These are phyloP conservation scores for Sphagnum fallax DNA, from an alignment of 228 moss, liverwort and hornwort genomes.

Conservation along the genomic window DNA sequence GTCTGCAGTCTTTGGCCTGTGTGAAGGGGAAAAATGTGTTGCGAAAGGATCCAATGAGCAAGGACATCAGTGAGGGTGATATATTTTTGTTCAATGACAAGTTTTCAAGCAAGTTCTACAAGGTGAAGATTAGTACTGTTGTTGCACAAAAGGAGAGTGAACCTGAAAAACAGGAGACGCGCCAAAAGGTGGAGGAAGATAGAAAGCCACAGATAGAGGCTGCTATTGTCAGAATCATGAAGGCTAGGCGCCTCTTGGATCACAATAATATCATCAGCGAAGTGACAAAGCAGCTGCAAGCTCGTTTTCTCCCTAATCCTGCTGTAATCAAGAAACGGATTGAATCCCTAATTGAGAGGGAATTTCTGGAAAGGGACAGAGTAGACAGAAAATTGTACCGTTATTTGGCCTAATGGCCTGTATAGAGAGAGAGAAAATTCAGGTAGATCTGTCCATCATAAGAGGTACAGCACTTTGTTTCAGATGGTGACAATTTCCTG, in stretches of 20 bases:
- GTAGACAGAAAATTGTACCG: conserved; percentile 82
- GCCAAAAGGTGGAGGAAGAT: conserved; percentile 94
- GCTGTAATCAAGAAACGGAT: conserved; percentile 95
- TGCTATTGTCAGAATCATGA: conserved; percentile 95
- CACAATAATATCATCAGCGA: conserved; percentile 97
- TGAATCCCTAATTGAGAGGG: conserved; percentile 90
- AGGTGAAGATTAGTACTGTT: conserved; percentile 92
- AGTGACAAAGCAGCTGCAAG: conserved; percentile 96
- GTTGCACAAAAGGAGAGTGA: conserved; percentile 96
- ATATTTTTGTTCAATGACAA: conserved; percentile 84
- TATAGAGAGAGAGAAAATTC: conserved; percentile 6
- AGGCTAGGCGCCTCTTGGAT: conserved; percentile 80
- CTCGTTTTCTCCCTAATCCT: conserved; percentile 84
- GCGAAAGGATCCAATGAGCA: conserved; percentile 94
- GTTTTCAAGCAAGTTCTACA: conserved; percentile 87
- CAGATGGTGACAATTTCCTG: no score
- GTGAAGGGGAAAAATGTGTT: conserved; percentile 92
- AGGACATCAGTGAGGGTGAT: conserved; percentile 86
- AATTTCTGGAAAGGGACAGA: conserved; percentile 91
- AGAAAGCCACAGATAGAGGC: conserved; percentile 97
- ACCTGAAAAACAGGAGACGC: conserved; percentile 94
- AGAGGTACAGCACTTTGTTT: background rate
- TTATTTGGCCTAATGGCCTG: conserved; percentile 59
- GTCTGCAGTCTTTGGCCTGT: conserved; percentile 80
- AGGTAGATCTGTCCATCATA: conserved; percentile 10